Conservation (phyloP, 2,329 filamentous ascomycete genomes). For the Aureobasidium sp. region DNA sequence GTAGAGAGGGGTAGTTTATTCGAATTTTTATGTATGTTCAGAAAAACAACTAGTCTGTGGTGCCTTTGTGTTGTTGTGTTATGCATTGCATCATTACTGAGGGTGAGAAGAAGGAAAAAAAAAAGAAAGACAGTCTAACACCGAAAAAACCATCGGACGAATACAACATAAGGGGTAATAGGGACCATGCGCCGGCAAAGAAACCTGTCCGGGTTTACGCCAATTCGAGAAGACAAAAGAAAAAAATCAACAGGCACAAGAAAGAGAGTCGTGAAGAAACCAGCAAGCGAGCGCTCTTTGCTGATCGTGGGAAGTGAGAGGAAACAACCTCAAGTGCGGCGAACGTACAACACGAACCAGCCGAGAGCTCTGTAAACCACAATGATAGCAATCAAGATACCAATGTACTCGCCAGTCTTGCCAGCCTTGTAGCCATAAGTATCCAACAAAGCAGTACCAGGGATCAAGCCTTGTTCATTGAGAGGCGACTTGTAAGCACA, state of each 20-base stretch:
- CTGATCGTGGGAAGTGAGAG: not conserved
- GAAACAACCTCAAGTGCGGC: constrained; percentile 17
- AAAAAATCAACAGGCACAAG: not conserved
- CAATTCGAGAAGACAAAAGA: not conserved
- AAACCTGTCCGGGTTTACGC: not conserved
- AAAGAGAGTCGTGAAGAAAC: not conserved
- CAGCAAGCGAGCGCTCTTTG: not conserved
- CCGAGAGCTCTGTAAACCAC: constrained; percentile 61
- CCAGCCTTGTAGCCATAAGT: constrained; percentile 61
- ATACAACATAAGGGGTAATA: not conserved
- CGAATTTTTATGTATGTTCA: not conserved
- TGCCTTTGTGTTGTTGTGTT: not conserved
- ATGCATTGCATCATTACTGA: not conserved
- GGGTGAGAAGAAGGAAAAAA: not conserved
- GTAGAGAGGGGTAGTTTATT: too few species aligned
- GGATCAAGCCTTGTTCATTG: constrained; percentile 57
- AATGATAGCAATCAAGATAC: constrained; percentile 70
- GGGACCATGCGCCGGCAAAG: not conserved
- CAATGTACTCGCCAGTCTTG: constrained; percentile 59
- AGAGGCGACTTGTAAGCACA: constrained; percentile 65
- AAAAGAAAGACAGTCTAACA: not conserved
- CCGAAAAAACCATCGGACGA: too few species aligned
- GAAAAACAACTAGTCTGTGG: not conserved
- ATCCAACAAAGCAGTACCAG: constrained; percentile 59
- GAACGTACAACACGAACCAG: constrained; percentile 49